These are phyloP conservation scores for Crassisporium funariophilum DNA, from an alignment of 768 basidiomycete species.

Conservation along the genomic window DNA sequence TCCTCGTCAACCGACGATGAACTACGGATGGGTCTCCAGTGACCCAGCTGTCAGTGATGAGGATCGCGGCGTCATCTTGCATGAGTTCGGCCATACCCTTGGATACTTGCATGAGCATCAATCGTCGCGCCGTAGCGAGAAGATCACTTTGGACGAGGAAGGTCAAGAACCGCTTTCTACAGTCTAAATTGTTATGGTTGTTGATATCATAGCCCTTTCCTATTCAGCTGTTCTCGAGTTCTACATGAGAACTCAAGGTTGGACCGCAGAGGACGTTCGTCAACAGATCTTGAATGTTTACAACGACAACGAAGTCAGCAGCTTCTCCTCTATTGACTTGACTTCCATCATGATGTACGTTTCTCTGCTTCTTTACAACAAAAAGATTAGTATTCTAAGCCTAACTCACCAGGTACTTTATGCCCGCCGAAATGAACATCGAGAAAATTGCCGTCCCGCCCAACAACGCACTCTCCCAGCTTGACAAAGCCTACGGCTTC, in stretches of 20 bases:
- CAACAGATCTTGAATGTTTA: constrained; percentile 17
- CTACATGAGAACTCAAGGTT: constrained; percentile 13
- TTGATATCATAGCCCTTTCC: background rate
- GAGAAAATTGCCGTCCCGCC: constrained; percentile 9
- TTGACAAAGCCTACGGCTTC: constrained; percentile 18
- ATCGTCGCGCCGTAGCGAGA: constrained; percentile 13
- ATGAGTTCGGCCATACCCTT: constrained; percentile 21
- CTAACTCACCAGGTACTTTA: constrained; percentile 22
- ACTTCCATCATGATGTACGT: constrained; percentile 22
- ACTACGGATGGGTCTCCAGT: constrained; percentile 15
- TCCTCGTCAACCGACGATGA: constrained; percentile 12
- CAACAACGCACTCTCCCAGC: constrained; percentile 15
- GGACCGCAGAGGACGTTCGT: constrained; percentile 5
- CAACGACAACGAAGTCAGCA: constrained; percentile 11
- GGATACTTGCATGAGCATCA: constrained; percentile 22
- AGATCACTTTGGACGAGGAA: constrained; percentile 10
- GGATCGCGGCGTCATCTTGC: constrained; percentile 18
- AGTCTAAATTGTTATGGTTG: no score
- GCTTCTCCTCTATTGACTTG: constrained; percentile 14
- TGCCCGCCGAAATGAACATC: constrained; percentile 16
- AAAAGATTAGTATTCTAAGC: no score
- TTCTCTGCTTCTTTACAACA: background rate
- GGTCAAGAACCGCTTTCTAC: constrained; percentile 7
- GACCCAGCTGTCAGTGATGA: background rate
- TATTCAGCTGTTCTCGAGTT: constrained; percentile 10